These are phyloP conservation scores for Phyllosticta paracitricarpa DNA, from an alignment of 2,329 filamentous ascomycete species.

Conservation along the genomic window DNA sequence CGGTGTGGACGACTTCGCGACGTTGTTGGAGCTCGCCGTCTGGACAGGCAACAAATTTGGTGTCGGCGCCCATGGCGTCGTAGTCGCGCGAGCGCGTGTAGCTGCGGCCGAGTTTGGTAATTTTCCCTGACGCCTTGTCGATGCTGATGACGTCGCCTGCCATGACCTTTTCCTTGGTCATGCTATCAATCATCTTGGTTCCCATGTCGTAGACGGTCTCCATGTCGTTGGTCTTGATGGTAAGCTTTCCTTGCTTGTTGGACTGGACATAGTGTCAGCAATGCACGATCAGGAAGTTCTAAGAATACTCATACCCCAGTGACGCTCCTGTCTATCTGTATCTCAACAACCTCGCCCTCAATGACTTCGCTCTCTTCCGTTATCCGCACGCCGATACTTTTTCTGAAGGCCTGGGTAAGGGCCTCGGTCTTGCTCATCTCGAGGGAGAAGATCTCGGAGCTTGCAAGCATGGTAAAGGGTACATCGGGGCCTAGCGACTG, in stretches of 20 bases:
- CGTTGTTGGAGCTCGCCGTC: conserved; percentile 96
- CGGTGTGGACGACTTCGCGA: conserved; percentile 93
- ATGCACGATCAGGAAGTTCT: neutral
- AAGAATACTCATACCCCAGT: conserved; percentile 53
- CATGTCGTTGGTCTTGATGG: conserved; percentile 99
- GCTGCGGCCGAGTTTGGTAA: conserved; percentile 90
- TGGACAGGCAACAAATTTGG: conserved; percentile 94
- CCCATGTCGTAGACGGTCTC: conserved; percentile 99
- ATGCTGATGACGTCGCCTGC: conserved; percentile 97
- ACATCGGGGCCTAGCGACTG: conserved; percentile 91
- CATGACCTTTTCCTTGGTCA: conserved; percentile 99
- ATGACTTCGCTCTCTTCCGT: conserved; percentile 99
- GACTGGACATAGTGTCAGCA: conserved; percentile 39
- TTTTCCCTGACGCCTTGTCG: conserved; percentile 96
- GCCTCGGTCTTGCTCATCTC: conserved; percentile 99
- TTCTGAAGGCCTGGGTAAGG: conserved; percentile 95
- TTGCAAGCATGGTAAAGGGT: conserved; percentile 90
- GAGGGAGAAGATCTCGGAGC: conserved; percentile 94
- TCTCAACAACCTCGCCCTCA: conserved; percentile 97
- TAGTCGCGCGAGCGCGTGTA: conserved; percentile 95
- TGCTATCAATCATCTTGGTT: conserved; percentile 98
- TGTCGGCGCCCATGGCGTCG: conserved; percentile 97
- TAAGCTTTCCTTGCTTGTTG: conserved; percentile 97
- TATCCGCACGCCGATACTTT: conserved; percentile 95
- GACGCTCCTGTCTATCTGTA: conserved; percentile 94